A percentile compares a stretch with the other conserved stretches of the same genome.
These are phyloP conservation scores for Paulownia fortunei DNA, from an alignment of 257 asterid species.

Conservation along the genomic window DNA sequence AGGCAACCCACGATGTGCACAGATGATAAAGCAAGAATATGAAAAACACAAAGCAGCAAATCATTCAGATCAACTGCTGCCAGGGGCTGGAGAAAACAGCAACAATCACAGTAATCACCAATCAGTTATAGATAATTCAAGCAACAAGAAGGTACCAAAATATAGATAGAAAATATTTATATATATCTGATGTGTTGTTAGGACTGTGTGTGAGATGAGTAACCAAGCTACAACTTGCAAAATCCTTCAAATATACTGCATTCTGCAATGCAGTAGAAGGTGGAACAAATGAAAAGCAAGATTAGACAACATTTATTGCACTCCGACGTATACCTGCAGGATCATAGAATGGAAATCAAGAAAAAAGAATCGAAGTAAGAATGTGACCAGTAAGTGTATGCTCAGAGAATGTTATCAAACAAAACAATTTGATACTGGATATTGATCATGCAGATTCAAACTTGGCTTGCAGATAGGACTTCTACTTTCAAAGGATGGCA, in stretches of 20 bases:
- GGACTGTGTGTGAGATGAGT: background rate
- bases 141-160: background rate
- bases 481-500: too few relatives aligned
- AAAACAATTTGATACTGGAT: background rate
- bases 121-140: background rate
- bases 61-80: background rate
- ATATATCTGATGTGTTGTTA: too few relatives aligned
- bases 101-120: conserved; percentile 1
- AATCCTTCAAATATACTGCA: background rate
- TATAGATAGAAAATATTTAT: background rate
- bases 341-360: background rate
- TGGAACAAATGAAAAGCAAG: background rate
- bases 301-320: background rate
- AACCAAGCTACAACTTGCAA: background rate
- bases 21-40: background rate
- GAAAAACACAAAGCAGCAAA: background rate
- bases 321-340: background rate
- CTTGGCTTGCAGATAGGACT: too few relatives aligned
- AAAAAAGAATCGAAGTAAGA: background rate
- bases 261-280: too few relatives aligned
- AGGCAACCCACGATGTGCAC: conserved; percentile 8
- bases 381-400: background rate
- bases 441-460: background rate
- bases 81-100: background rate
- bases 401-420: background rate